Conservation (phyloP, 345 rosid species). For the Brassica rapa region DNA sequence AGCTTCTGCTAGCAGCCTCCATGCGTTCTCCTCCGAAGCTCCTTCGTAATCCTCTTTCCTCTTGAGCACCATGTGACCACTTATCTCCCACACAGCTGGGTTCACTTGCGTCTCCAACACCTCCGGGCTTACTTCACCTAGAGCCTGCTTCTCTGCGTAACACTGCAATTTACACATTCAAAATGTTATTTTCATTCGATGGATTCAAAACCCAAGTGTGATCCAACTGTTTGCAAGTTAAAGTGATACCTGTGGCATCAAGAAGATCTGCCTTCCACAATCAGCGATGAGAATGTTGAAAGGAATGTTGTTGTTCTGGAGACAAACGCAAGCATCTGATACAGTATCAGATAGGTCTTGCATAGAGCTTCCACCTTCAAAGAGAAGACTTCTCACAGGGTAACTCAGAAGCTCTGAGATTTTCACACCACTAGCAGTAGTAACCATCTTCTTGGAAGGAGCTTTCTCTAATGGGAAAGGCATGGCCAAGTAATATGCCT, state of each 20-base stretch:
- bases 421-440: constrained; percentile 56
- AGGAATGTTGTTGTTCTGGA: constrained; percentile 92
- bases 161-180: constrained; percentile 52
- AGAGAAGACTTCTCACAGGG: constrained; percentile 55
- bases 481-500: constrained; percentile 92
- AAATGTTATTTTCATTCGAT: constrained; percentile 7
- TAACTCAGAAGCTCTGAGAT: constrained; percentile 71
- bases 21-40: constrained; percentile 93
- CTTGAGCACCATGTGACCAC: constrained; percentile 96
- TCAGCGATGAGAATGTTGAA: constrained; percentile 86
- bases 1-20: constrained; percentile 96
- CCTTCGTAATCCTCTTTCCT: constrained; percentile 89
- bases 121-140: constrained; percentile 90
- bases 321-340: constrained; percentile 78
- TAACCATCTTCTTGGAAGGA: constrained; percentile 16
- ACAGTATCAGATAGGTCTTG: constrained; percentile 64
- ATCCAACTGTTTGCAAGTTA: not conserved
- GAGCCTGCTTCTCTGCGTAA: constrained; percentile 99
- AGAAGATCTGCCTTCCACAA: constrained; percentile 73
- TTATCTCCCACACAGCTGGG: constrained; percentile 99
- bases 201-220: not conserved
- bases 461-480: constrained; percentile 94
- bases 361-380: constrained; percentile 59
- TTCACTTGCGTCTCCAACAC: constrained; percentile 95
- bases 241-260: constrained; percentile 83